Conservation (phyloP, 306 rosid species). For the Cucumis cinereus region DNA sequence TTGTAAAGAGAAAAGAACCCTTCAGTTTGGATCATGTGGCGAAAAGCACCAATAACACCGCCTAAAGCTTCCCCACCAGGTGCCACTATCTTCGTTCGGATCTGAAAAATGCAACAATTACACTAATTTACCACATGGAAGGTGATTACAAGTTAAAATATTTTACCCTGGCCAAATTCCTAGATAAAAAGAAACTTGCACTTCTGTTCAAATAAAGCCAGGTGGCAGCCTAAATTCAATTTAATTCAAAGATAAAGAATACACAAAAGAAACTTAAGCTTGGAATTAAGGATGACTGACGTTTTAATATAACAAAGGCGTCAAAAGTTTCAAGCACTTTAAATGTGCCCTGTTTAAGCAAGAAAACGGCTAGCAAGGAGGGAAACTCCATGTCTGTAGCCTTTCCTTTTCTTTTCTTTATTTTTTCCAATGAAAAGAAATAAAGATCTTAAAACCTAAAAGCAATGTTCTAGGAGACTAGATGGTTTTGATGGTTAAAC, state of each 20-base stretch:
- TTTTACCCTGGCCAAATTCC: not conserved
- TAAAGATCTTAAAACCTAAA: not conserved
- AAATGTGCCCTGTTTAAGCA: not conserved
- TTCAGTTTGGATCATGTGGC: slow-evolving; percentile 74
- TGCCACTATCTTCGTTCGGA: slow-evolving; percentile 89
- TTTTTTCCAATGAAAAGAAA: not conserved
- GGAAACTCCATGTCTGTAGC: not conserved
- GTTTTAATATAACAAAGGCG: not conserved
- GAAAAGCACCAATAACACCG: slow-evolving; percentile 81
- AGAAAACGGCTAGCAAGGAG: not conserved
- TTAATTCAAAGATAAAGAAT: not conserved
- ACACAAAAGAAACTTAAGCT: not conserved
- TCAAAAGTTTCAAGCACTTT: not conserved
- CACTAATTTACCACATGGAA: not conserved
- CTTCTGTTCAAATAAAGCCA: not conserved
- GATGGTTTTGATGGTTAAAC: not conserved
- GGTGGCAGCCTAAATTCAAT: not conserved
- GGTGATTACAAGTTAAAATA: not conserved
- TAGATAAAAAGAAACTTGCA: not conserved
- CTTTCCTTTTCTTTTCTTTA: not conserved
- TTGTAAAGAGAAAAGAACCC: slow-evolving; percentile 87
- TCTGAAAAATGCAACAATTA: slow-evolving; percentile 31
- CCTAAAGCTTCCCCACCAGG: slow-evolving; percentile 96
- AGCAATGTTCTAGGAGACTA: not conserved
- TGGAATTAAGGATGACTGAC: not conserved